A percentile compares a stretch with the other conserved stretches of the same genome.
phyloP scores from a whole-genome alignment of 2,329 filamentous ascomycete species.

The Alternaria novae-zelandiae region DNA sequence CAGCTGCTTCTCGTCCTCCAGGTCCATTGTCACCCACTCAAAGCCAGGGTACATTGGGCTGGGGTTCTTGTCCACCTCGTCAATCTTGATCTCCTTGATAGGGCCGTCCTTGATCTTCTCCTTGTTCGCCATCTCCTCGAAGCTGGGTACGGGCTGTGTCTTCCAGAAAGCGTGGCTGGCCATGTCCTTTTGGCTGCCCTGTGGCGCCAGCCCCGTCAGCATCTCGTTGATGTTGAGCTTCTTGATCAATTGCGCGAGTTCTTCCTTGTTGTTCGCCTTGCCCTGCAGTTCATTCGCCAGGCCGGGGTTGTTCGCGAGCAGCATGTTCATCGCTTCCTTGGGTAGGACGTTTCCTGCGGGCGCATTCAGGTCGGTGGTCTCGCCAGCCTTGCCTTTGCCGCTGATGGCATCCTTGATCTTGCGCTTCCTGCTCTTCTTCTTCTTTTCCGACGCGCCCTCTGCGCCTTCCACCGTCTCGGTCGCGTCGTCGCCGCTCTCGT shows the following conservation, averaged over 20 bases:
- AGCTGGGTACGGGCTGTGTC: slow-evolving; percentile 92
- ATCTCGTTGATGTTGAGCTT: slow-evolving; percentile 73
- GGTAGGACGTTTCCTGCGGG: slow-evolving; percentile 41
- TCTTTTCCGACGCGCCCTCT: slow-evolving; percentile 59
- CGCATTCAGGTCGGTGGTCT: slow-evolving; percentile 31
- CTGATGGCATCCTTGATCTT: slow-evolving; percentile 59
- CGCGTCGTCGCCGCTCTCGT: slow-evolving; percentile 44
- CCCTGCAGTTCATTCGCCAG: slow-evolving; percentile 46
- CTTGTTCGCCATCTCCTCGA: slow-evolving; percentile 59
- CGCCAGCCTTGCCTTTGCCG: slow-evolving; percentile 42
- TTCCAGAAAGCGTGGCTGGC: slow-evolving; percentile 98
- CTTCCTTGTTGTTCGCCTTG: slow-evolving; percentile 35
- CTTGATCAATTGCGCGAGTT: slow-evolving; percentile 59
- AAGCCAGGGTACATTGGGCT: slow-evolving; percentile 77
- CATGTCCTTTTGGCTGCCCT: slow-evolving; percentile 96
- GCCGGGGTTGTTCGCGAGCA: slow-evolving; percentile 48
- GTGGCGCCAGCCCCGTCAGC: slow-evolving; percentile 75
- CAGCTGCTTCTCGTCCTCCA: slow-evolving; percentile 76
- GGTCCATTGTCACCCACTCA: slow-evolving; percentile 91
- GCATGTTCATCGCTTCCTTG: slow-evolving; percentile 46
- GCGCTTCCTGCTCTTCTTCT: slow-evolving; percentile 70
- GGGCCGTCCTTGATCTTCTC: slow-evolving; percentile 73
- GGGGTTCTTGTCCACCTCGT: slow-evolving; percentile 79
- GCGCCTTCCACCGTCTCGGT: slow-evolving; percentile 46
- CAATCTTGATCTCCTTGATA: slow-evolving; percentile 78